These are phyloP conservation scores for Isoetes taiwanensis DNA, from an alignment of 75 land plant genomes.

Conservation along the genomic window DNA sequence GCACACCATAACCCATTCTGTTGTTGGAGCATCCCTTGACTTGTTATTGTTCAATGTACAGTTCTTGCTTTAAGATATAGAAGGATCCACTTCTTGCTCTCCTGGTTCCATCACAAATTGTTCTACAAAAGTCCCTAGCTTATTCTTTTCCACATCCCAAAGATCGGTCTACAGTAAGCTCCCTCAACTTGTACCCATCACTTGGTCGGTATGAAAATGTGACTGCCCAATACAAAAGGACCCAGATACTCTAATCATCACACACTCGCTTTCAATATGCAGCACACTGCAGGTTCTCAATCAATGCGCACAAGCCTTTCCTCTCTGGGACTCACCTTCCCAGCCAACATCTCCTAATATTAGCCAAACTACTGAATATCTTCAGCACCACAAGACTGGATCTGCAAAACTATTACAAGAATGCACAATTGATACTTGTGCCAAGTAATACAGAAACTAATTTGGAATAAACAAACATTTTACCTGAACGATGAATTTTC, in stretches of 20 bases:
- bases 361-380: slow-evolving; percentile 44
- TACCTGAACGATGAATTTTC: slow-evolving; percentile 70
- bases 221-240: slow-evolving; percentile 81
- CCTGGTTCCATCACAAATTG: slow-evolving; percentile 78
- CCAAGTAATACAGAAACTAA: not conserved
- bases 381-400: slow-evolving; percentile 42
- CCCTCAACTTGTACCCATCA: slow-evolving; percentile 88
- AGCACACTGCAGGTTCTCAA: slow-evolving; percentile 86
- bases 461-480: not conserved
- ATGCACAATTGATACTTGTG: too few species aligned
- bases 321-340: slow-evolving; percentile 51
- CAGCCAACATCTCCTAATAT: slow-evolving; percentile 64
- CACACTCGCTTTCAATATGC: slow-evolving; percentile 56
- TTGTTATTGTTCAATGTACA: slow-evolving; percentile 62
- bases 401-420: slow-evolving; percentile 70
- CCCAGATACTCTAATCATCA: slow-evolving; percentile 86
- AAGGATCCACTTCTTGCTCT: slow-evolving; percentile 47
- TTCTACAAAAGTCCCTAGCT: slow-evolving; percentile 76
- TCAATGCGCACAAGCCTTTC: slow-evolving; percentile 84
- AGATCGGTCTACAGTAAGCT: slow-evolving; percentile 41
- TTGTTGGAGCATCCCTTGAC: too few species aligned
- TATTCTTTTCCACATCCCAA: slow-evolving; percentile 37
- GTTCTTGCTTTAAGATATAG: slow-evolving; percentile 65
- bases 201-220: too few species aligned
- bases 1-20: too few species aligned